Base-by-base conservation (phyloP, 2,329 filamentous ascomycete genomes). In the Neofusicoccum ribis region DNA sequence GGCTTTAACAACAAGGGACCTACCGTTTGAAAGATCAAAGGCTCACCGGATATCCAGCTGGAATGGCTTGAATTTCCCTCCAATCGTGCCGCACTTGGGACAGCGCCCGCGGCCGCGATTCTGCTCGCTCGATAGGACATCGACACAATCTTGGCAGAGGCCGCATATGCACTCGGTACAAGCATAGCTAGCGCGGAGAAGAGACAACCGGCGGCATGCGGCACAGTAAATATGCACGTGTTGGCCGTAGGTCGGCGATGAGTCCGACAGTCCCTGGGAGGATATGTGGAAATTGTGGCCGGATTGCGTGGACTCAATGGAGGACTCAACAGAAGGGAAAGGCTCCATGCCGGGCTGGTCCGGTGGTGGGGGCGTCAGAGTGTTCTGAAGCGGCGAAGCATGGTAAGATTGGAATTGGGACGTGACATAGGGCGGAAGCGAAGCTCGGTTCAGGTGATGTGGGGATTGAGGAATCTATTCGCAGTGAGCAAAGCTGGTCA, bases 131-230 rank as follows among this genome's bases (percentile, higher is more conserved):
- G 92, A 88, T 64, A 94, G 82, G 39, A 91, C 87, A 72, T 93
- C 90, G 65, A 97, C 92, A 72, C 94, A 98, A 66, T 92, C 88
- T 68, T 89, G 88, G 77, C 95, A 98, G 58, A 98, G 85, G 15
- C 93, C 94, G 75, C 92, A 96, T 68, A 98, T 96, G 77, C 95
- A 98, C 77, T 97, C 93, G 1, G 93, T 97, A 77, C 94, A 98
- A 23, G 94, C 94, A 74, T 93, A 97, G 39, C 92, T 95, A 72
- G 94, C 91, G 72, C 88, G 89, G 31, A 98, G 81, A 11, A 89
- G 81, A 60, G 90, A 93, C 17, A 93, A 83, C 43, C 89, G 87
- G 69, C 91, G 88, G 74, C 94, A 98, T 54, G 90, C 91, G 20
- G 93, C 91, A 76, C 94, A 98, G 76, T 96, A 97, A 47, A 98